Evolutionary conservation across 768 basidiomycete genomes (phyloP).

Genomic region (Leccinum variicolor): DNA sequence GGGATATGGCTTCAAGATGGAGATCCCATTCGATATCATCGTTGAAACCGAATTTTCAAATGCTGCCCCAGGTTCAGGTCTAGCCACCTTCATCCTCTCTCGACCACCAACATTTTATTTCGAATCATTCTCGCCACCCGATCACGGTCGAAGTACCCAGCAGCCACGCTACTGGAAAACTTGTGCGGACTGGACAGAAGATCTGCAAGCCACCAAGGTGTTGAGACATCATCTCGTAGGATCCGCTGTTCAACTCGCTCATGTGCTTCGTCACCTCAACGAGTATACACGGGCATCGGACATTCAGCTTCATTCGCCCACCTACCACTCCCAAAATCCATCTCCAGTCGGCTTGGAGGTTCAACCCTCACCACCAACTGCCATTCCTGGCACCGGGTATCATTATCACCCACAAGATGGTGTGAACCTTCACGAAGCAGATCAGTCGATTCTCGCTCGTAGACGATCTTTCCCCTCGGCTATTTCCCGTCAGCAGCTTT

Average conservation of each 20-base stretch:
- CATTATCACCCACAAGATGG: conserved; percentile 29
- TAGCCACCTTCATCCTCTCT: conserved; percentile 63
- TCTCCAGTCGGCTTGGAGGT: conserved; percentile 36
- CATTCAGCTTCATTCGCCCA: conserved; percentile 35
- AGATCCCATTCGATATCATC: conserved; percentile 67
- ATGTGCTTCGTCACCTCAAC: conserved; percentile 49
- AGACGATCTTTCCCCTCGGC: conserved; percentile 31
- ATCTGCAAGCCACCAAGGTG: conserved; percentile 59
- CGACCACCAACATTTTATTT: conserved; percentile 68
- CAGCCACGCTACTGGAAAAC: conserved; percentile 51
- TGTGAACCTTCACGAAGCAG: conserved; percentile 13
- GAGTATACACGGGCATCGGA: conserved; percentile 31
- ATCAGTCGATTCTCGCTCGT: conserved; percentile 19
- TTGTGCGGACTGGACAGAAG: conserved; percentile 77
- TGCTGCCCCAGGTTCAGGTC: conserved; percentile 50
- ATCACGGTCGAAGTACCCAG: conserved; percentile 27
- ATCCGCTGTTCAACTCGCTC: conserved; percentile 55
- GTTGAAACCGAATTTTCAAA: conserved; percentile 54
- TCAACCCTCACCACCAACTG: conserved; percentile 37
- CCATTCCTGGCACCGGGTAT: conserved; percentile 28
- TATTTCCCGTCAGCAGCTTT: conserved; percentile 6
- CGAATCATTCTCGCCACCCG: conserved; percentile 41
- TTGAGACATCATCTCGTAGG: conserved; percentile 66
- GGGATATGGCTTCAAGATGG: conserved; percentile 82
- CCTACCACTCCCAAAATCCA: conserved; percentile 31